Percentiles rank a stretch among this genome's conserved stretches.
Evolutionary conservation across 768 basidiomycete genomes (phyloP).

Genomic region (Tricholoma flavovirens): DNA sequence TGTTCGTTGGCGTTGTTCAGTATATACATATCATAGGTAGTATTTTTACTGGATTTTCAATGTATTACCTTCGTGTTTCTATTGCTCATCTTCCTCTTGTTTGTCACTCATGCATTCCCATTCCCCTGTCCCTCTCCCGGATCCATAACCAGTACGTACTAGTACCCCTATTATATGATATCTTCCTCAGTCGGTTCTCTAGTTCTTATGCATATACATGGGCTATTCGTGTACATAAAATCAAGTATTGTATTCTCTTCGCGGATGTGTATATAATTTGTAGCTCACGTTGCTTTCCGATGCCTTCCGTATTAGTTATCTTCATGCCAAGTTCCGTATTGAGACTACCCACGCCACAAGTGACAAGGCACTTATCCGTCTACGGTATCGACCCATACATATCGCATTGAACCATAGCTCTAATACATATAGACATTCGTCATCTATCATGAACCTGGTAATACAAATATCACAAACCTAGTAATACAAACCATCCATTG

Average conservation of each 20-base stretch:
- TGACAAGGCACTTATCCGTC: too few species aligned
- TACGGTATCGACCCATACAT: too few species aligned
- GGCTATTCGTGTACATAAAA: neutral
- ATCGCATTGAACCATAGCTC: too few species aligned
- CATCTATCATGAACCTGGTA: too few species aligned
- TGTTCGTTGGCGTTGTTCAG: neutral
- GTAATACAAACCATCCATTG: too few species aligned
- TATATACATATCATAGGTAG: neutral
- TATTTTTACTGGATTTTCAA: neutral
- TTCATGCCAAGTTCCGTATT: too few species aligned
- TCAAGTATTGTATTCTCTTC: neutral
- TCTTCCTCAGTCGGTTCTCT: neutral
- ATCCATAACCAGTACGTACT: neutral
- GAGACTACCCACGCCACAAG: too few species aligned
- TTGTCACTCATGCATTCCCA: neutral
- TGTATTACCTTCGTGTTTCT: neutral
- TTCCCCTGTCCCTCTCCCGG: neutral
- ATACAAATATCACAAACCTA: too few species aligned
- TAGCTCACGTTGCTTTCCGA: neutral
- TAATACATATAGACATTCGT: too few species aligned
- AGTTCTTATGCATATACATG: neutral
- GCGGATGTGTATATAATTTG: neutral
- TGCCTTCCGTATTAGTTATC: too few species aligned
- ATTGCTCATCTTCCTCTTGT: neutral
- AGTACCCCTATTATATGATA: neutral